Evolutionary conservation across 164 flowering plant genomes (phyloP).

Genomic region (Umbilicus rupestris): DNA sequence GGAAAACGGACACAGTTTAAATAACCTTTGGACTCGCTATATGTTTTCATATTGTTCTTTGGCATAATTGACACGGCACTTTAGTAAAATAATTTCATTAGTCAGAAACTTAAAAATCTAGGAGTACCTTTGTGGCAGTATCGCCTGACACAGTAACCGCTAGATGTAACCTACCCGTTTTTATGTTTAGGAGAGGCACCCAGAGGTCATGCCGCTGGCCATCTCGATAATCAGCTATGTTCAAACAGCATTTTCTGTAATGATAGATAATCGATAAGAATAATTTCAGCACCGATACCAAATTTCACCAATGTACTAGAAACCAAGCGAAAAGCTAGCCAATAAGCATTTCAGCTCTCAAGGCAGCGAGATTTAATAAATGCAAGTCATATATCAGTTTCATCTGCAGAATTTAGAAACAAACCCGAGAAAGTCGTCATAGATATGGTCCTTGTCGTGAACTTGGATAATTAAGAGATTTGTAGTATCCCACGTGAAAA

Average conservation of each 20-base stretch:
- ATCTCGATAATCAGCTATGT: constrained; percentile 47
- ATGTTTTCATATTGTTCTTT: too few species aligned
- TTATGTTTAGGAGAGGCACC: constrained; percentile 74
- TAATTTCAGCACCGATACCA: neutral
- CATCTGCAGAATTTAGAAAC: constrained; percentile 19
- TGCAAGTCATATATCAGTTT: too few species aligned
- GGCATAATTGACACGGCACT: too few species aligned
- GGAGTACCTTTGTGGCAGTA: constrained; percentile 57
- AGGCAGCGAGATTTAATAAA: too few species aligned
- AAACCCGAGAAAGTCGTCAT: constrained; percentile 85
- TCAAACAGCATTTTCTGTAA: constrained; percentile 56
- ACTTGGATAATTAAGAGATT: constrained; percentile 63
- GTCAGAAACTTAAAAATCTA: neutral
- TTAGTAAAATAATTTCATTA: neutral
- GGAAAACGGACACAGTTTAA: neutral
- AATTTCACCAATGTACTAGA: neutral
- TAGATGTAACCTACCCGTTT: constrained; percentile 78
- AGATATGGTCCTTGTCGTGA: constrained; percentile 71
- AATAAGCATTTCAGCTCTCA: too few species aligned
- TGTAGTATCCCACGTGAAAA: constrained; percentile 68
- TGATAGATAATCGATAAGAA: constrained; percentile 3
- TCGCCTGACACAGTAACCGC: constrained; percentile 57
- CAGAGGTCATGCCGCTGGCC: constrained; percentile 81
- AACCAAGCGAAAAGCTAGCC: neutral
- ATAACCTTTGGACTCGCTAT: neutral